Evolutionary conservation across 306 rosid species (phyloP).

Genomic region (Trifolium pratense): DNA sequence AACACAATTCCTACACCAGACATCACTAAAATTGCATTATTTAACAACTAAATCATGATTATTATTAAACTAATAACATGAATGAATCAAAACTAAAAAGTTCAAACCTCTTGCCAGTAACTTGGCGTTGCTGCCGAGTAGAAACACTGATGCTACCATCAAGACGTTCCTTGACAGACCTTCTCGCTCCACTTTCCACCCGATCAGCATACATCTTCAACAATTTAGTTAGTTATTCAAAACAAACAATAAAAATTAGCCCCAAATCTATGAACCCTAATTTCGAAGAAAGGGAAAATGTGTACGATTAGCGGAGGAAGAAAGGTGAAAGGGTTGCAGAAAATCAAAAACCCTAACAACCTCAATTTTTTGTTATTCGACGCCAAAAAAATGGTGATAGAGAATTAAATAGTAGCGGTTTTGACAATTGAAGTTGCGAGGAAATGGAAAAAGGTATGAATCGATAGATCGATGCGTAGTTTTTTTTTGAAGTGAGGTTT

Average conservation of each 20-base stretch:
- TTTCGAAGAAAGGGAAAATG: slow-evolving; percentile 8
- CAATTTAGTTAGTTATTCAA: slow-evolving; percentile 25
- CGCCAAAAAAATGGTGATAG: neutral
- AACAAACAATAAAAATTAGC: slow-evolving; percentile 5
- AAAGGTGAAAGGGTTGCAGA: slow-evolving; percentile 19
- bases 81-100: neutral
- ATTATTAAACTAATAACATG: neutral
- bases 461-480: neutral
- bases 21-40: slow-evolving; percentile 3
- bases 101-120: slow-evolving; percentile 82
- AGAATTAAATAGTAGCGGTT: neutral
- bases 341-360: slow-evolving; percentile 46
- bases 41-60: slow-evolving; percentile 13
- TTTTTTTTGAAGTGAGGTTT: neutral
- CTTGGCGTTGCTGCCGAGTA: slow-evolving; percentile 58
- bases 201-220: slow-evolving; percentile 89
- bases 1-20: neutral
- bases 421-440: neutral
- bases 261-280: slow-evolving; percentile 51
- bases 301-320: slow-evolving; percentile 10
- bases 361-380: neutral
- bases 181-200: slow-evolving; percentile 68
- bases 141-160: slow-evolving; percentile 59
- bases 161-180: slow-evolving; percentile 91
- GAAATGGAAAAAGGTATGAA: neutral